Percentiles rank a stretch among this genome's conserved stretches.
phyloP scores from a whole-genome alignment of 2,329 filamentous ascomycete species.

The Apiospora sp. region DNA sequence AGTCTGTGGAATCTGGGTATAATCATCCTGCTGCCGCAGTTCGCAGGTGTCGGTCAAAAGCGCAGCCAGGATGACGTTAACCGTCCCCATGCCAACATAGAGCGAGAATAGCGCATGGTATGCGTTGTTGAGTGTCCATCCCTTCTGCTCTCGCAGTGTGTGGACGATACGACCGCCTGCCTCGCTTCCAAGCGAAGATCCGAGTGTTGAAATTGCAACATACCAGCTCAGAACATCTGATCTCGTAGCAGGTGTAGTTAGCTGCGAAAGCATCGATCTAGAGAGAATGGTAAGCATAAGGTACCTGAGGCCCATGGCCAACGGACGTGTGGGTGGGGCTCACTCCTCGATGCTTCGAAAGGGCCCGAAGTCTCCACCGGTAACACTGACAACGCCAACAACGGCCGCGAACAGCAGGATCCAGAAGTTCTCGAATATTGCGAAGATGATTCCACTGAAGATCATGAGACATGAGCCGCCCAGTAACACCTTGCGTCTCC shows the following conservation, averaged over 20 bases:
- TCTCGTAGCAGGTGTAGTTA: conserved; percentile 54
- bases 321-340: conserved; percentile 20
- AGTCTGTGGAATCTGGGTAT: conserved; percentile 41
- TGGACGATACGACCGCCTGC: conserved; percentile 67
- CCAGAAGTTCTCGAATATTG: conserved; percentile 62
- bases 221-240: conserved; percentile 71
- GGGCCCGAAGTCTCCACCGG: conserved; percentile 71
- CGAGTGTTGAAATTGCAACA: conserved; percentile 63
- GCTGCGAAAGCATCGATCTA: conserved; percentile 57
- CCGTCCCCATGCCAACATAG: conserved; percentile 63
- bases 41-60: conserved; percentile 47
- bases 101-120: conserved; percentile 58
- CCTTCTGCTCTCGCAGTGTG: conserved; percentile 48
- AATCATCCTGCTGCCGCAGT: conserved; percentile 49
- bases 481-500: conserved; percentile 61
- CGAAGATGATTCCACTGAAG: conserved; percentile 64
- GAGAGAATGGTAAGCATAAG: conserved; percentile 68
- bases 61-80: conserved; percentile 63
- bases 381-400: conserved; percentile 69
- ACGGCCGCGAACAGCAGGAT: conserved; percentile 64
- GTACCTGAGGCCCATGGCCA: conserved; percentile 39
- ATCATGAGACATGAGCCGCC: conserved; percentile 64
- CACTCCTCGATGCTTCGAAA: conserved; percentile 72
- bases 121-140: conserved; percentile 34
- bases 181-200: conserved; percentile 67